phyloP scores from a whole-genome alignment of 805 yeast species.

The Ogataea allantospora region DNA sequence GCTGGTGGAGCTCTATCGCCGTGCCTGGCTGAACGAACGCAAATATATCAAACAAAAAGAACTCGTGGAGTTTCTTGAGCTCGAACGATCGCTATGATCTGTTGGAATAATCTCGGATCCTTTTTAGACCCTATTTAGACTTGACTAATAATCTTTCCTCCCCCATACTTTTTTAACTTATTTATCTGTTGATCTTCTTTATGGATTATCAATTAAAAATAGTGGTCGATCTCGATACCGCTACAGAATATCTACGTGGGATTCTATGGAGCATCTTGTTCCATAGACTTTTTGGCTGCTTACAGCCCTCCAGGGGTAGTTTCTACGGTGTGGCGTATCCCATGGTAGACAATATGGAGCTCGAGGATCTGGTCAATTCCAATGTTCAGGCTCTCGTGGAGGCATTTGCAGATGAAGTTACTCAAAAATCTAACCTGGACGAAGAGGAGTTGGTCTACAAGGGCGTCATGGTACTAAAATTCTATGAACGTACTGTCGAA shows the following conservation, averaged over 20 bases:
- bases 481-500: constrained; percentile 37
- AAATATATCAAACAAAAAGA: constrained; percentile 12
- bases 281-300: constrained; percentile 64
- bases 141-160: neutral
- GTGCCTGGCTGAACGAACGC: constrained; percentile 21
- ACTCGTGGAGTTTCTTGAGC: constrained; percentile 23
- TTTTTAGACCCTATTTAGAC: neutral
- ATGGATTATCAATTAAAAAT: constrained; percentile 39
- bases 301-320: constrained; percentile 52
- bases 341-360: constrained; percentile 42
- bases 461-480: constrained; percentile 34
- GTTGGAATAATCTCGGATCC: no score
- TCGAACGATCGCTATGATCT: constrained; percentile 20
- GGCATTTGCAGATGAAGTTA: constrained; percentile 19
- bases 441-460: constrained; percentile 24
- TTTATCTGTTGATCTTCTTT: constrained; percentile 7
- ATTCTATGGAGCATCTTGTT: constrained; percentile 67
- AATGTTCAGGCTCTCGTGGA: constrained; percentile 34
- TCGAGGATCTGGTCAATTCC: constrained; percentile 43
- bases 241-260: constrained; percentile 57
- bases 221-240: constrained; percentile 51
- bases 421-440: constrained; percentile 4
- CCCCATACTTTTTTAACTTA: neutral
- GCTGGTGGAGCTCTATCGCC: constrained; percentile 11
- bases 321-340: constrained; percentile 62